Evolutionary conservation across 306 rosid species (phyloP).

Genomic region (Rosa rugosa): DNA sequence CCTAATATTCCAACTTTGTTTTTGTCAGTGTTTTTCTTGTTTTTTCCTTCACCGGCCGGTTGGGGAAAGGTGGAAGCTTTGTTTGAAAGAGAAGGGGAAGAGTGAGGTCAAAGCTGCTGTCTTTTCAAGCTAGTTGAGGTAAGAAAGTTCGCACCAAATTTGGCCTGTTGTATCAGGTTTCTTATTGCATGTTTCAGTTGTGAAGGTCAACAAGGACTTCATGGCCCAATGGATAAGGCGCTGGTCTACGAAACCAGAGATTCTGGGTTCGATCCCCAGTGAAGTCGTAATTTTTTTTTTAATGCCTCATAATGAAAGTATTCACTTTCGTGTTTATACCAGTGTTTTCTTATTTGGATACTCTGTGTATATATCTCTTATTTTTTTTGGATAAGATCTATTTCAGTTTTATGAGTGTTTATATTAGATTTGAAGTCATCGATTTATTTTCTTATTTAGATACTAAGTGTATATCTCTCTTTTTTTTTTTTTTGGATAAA

Average conservation of each 20-base stretch:
- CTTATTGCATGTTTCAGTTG: not conserved
- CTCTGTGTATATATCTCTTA: too few relatives aligned
- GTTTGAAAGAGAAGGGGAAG: not conserved
- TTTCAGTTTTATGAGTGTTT: too few relatives aligned
- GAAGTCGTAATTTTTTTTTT: too few relatives aligned
- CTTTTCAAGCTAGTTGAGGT: not conserved
- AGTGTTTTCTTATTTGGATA: too few relatives aligned
- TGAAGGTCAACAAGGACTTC: not conserved
- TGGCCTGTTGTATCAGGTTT: not conserved
- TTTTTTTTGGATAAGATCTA: too few relatives aligned
- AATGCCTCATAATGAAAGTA: too few relatives aligned
- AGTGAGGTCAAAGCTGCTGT: not conserved
- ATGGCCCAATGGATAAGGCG: slow-evolving; percentile 25
- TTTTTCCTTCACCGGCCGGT: not conserved
- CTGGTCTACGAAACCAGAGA: slow-evolving; percentile 34
- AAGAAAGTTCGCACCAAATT: not conserved
- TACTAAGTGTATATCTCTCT: too few relatives aligned
- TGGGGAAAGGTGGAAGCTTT: not conserved
- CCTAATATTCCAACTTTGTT: not conserved
- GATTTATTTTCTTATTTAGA: too few relatives aligned
- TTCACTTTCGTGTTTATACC: too few relatives aligned
- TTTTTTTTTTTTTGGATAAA: too few relatives aligned
- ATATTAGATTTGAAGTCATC: too few relatives aligned
- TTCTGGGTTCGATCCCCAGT: not conserved
- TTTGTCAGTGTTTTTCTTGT: too few relatives aligned